phyloP scores from a whole-genome alignment of 2,329 filamentous ascomycete genomes.

The Coleophoma cylindrospora region DNA sequence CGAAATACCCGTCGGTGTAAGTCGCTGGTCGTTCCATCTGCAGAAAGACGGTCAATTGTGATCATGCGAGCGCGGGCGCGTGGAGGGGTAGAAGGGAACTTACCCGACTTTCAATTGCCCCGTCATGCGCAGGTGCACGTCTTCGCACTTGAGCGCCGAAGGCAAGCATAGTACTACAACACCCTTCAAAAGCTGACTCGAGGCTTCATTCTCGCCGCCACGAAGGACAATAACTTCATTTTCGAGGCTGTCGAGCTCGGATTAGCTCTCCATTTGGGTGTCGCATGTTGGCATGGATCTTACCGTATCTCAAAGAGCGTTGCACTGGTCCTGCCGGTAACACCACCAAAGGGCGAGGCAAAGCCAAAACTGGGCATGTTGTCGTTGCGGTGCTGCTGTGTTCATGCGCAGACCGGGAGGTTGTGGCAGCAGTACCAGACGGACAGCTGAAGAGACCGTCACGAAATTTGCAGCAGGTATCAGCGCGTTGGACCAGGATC shows the following conservation, averaged over 20 bases:
- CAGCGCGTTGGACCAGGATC: no score
- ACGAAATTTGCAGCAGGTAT: no score
- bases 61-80: not conserved
- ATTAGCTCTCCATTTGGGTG: conserved; percentile 1
- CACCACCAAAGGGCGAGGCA: conserved; percentile 19
- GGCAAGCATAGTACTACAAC: conserved; percentile 69
- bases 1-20: conserved; percentile 52
- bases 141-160: conserved; percentile 64
- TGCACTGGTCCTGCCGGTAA: conserved; percentile 25
- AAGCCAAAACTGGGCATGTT: conserved; percentile 27
- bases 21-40: conserved; percentile 47
- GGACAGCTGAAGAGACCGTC: no score
- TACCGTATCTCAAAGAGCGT: conserved; percentile 32
- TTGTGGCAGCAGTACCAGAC: no score
- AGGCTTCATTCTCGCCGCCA: conserved; percentile 68
- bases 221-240: conserved; percentile 77
- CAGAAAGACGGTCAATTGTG: conserved; percentile 1
- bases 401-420: no score
- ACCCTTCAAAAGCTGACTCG: conserved; percentile 70
- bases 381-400: not conserved
- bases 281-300: not conserved
- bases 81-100: conserved; percentile 27
- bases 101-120: conserved; percentile 67
- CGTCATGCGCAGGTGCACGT: conserved; percentile 66
- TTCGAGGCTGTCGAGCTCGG: conserved; percentile 52